Conservation (phyloP, 192 early-diverging fungal species). For the Oehlia diaphana region DNA sequence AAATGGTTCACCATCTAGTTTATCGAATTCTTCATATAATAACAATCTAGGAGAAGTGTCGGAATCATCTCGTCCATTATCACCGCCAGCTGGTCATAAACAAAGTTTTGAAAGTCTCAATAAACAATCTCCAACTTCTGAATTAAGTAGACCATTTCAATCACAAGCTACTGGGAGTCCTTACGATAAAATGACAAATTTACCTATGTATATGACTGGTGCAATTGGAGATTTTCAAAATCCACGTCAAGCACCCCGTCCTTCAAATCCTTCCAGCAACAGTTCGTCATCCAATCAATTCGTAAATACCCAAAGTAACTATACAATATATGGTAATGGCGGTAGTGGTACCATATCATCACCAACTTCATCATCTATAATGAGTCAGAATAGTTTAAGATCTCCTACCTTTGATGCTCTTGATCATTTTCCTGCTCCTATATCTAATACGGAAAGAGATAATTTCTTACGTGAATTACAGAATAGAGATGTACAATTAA, state of each 20-base stretch:
- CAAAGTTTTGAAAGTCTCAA: not conserved
- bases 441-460: constrained; percentile 31
- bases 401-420: constrained; percentile 14
- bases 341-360: not conserved
- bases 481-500: constrained; percentile 31
- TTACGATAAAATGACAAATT: not conserved
- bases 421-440: constrained; percentile 19
- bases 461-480: constrained; percentile 33
- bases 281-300: not conserved
- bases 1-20: not conserved
- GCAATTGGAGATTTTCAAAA: constrained; percentile 3
- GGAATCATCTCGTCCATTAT: not conserved
- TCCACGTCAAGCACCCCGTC: constrained; percentile 9
- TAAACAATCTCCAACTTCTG: not conserved
- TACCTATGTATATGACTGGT: not conserved
- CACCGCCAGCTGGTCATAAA: not conserved
- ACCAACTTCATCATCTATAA: not conserved
- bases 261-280: not conserved
- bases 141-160: not conserved
- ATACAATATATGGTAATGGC: constrained; percentile 15
- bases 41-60: not conserved
- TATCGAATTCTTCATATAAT: not conserved
- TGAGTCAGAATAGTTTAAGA: not conserved
- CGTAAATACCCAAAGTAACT: not conserved
- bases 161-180: not conserved